Percentiles rank a stretch among this genome's conserved stretches.
phyloP scores from a whole-genome alignment of 805 yeast genomes.

The Sugiyamaella chiloensis region DNA sequence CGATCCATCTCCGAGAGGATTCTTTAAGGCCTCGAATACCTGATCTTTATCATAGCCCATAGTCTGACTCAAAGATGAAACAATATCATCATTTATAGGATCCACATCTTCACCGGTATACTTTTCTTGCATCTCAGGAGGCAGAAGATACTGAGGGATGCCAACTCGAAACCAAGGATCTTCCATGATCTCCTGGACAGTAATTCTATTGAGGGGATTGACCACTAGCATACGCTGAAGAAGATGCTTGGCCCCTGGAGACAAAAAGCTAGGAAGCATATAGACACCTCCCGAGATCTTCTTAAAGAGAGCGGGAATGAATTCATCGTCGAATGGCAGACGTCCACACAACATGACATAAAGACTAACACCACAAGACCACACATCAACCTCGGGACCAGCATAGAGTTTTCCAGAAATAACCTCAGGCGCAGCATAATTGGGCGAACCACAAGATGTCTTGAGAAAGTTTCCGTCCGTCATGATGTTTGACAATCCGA shows the following conservation, averaged over 20 bases:
- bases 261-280: slow-evolving; percentile 80
- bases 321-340: slow-evolving; percentile 93
- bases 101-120: slow-evolving; percentile 23
- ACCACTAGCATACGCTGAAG: slow-evolving; percentile 90
- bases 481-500: slow-evolving; percentile 92
- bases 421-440: slow-evolving; percentile 97
- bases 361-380: slow-evolving; percentile 95
- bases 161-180: slow-evolving; percentile 90
- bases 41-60: slow-evolving; percentile 90
- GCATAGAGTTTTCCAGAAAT: slow-evolving; percentile 92
- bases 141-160: slow-evolving; percentile 74
- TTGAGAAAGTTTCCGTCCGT: slow-evolving; percentile 95
- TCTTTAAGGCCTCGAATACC: slow-evolving; percentile 65
- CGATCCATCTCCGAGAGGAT: slow-evolving; percentile 36
- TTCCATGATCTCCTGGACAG: slow-evolving; percentile 86
- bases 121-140: slow-evolving; percentile 42
- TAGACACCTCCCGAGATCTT: slow-evolving; percentile 91
- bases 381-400: slow-evolving; percentile 97
- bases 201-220: slow-evolving; percentile 88
- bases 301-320: slow-evolving; percentile 89
- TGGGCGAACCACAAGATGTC: slow-evolving; percentile 95
- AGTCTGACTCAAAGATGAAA: slow-evolving; percentile 67
- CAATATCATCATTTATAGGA: slow-evolving; percentile 68
- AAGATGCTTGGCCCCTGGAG: slow-evolving; percentile 78
- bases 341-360: slow-evolving; percentile 96